Evolutionary conservation across 2,329 filamentous ascomycete species (phyloP), one percentile per base, ranked within the genome.

Genomic region (Arthrobotrys megalospora): DNA sequence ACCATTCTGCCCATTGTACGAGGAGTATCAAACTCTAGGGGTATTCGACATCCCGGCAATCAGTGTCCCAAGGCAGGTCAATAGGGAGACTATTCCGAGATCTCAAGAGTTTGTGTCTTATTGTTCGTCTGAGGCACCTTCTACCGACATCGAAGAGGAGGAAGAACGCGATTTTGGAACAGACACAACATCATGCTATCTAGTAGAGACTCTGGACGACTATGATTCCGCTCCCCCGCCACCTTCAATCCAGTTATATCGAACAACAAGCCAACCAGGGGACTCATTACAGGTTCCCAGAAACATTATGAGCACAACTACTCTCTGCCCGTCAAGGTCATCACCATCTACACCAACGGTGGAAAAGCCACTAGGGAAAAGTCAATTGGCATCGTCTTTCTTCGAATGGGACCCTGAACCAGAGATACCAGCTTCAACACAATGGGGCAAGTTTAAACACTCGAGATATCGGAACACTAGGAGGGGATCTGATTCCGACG

Each of bases 351-450:
- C 58, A 24, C 73, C 60, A 16, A 77, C 48, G 11, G 11, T 36
- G 3, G 48, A 71, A 36, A 65, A 36, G 45, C n/a, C 43, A 11
- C n/a, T 12, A 6, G 58, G 65, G 19, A 77, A 77, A 50, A 52
- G 10, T 11, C 50, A 28, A n/a, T 12, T 63, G 10, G 69, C 66
- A 12, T 21, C 50, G n/a, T 77, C 73, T 3, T 77, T 71, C 28
- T 77, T 77, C 24, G 73, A 77, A 36, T 77, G 73, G 73, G 73
- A 77, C 32, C 38, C 66, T 0, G 73, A 77, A 34, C 66, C 73
- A 50, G 50, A 71, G 7, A 43, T 52, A 7, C 32, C 64, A 19
- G 12, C 36, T 28, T n/a, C 65, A 12, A 76, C 66, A 21, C 73
- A 77, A n/a, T 77, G 73, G 73, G 48, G 36, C 19, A 77, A 66